phyloP scores from a whole-genome alignment of 2,329 filamentous ascomycete species.

The Monosporascus sp. region DNA sequence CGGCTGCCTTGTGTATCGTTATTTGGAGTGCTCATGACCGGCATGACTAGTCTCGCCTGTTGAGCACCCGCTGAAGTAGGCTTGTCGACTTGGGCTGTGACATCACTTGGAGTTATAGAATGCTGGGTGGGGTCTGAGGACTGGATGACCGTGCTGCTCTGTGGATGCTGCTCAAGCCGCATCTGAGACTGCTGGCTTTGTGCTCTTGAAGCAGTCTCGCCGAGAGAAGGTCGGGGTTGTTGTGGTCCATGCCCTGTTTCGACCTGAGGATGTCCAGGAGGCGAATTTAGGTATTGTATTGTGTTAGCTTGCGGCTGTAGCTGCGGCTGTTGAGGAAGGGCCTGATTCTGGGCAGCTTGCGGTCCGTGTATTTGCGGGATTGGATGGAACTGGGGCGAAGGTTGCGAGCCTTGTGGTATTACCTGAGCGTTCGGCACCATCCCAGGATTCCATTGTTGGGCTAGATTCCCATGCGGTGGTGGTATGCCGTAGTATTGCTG shows the following conservation, averaged over 20 bases:
- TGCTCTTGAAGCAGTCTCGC: neutral
- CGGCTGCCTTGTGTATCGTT: slow-evolving; percentile 9
- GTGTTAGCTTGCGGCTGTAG: neutral
- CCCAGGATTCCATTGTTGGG: slow-evolving; percentile 19
- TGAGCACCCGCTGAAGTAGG: neutral
- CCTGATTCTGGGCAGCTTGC: neutral
- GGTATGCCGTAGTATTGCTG: slow-evolving; percentile 12
- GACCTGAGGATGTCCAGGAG: neutral
- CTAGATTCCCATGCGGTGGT: slow-evolving; percentile 7
- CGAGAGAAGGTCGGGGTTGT: neutral
- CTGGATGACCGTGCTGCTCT: neutral
- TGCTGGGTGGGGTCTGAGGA: neutral
- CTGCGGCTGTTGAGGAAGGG: neutral
- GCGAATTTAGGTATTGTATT: neutral
- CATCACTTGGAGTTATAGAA: neutral
- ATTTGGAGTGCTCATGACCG: slow-evolving; percentile 4
- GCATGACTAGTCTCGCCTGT: neutral
- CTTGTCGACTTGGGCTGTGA: neutral
- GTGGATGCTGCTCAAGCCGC: neutral
- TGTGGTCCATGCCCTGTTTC: neutral
- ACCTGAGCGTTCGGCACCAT: slow-evolving; percentile 4
- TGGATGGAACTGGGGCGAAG: neutral
- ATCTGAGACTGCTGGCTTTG: neutral
- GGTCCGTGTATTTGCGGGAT: neutral
- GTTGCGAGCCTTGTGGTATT: slow-evolving; percentile 1